Evolutionary conservation across 306 rosid species (phyloP).

Genomic region (Glycine soja): DNA sequence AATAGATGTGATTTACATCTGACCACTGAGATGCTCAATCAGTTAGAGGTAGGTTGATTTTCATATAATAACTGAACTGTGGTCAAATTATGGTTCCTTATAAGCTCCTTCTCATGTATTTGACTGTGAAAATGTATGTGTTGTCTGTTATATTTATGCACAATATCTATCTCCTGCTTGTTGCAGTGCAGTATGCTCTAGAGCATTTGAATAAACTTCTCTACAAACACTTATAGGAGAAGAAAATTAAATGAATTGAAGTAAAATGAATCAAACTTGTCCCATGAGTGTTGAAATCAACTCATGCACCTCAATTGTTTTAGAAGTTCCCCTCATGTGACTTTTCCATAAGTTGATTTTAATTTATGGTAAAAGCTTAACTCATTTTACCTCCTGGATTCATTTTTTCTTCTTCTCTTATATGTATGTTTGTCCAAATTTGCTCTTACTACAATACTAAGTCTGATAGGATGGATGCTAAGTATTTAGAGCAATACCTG

Average conservation of each 20-base stretch:
- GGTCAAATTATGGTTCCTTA: slow-evolving; percentile 23
- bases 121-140: slow-evolving; percentile 3
- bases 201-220: neutral
- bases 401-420: neutral
- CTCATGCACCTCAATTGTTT: neutral
- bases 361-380: neutral
- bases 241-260: no score
- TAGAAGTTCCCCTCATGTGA: neutral
- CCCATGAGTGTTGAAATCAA: neutral
- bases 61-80: slow-evolving; percentile 5
- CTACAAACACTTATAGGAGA: neutral
- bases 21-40: slow-evolving; percentile 91
- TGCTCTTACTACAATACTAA: neutral
- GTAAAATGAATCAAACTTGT: neutral
- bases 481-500: slow-evolving; percentile 41
- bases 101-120: slow-evolving; percentile 6
- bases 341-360: no score
- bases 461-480: slow-evolving; percentile 42
- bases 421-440: neutral
- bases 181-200: slow-evolving; percentile 33
- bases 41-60: slow-evolving; percentile 80
- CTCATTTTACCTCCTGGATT: neutral
- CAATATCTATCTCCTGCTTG: slow-evolving; percentile 29
- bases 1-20: slow-evolving; percentile 78
- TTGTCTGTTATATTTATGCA: slow-evolving; percentile 4